These are phyloP conservation scores for Scopulariopsis brevicaulis DNA, from an alignment of 2,329 filamentous ascomycete species.

Conservation along the genomic window DNA sequence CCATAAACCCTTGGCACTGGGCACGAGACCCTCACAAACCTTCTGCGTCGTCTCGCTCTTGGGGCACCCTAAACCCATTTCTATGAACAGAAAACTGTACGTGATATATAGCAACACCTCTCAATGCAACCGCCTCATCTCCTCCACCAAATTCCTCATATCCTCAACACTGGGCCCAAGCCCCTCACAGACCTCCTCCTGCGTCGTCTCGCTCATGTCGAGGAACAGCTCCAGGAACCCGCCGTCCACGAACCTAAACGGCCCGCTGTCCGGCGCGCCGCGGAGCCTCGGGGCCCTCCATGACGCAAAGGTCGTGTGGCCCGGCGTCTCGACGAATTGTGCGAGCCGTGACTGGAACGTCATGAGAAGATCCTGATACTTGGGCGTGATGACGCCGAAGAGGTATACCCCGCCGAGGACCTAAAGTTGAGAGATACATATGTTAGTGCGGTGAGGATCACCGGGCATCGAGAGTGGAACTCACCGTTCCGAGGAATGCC, in stretches of 20 bases:
- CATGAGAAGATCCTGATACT: constrained; percentile 70
- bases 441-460: not conserved
- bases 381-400: constrained; percentile 64
- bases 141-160: constrained; percentile 51
- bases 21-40: constrained; percentile 44
- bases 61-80: not conserved
- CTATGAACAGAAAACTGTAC: not conserved
- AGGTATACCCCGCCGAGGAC: constrained; percentile 88
- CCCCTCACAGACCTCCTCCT: constrained; percentile 40
- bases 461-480: constrained; percentile 15
- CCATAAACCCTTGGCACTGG: constrained; percentile 50
- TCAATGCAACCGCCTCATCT: constrained; percentile 51
- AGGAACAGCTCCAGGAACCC: constrained; percentile 83
- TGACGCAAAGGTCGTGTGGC: constrained; percentile 61
- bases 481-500: constrained; percentile 82
- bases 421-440: constrained; percentile 28
- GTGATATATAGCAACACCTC: not conserved
- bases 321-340: constrained; percentile 53
- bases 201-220: constrained; percentile 49
- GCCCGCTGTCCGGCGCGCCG: constrained; percentile 62
- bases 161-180: constrained; percentile 50
- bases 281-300: constrained; percentile 68
- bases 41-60: no score
- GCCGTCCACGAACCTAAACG: constrained; percentile 82
- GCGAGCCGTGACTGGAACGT: constrained; percentile 66